Conservation (phyloP, 169 alveolate species). For the Pseudocohnilembus persalinus region DNA sequence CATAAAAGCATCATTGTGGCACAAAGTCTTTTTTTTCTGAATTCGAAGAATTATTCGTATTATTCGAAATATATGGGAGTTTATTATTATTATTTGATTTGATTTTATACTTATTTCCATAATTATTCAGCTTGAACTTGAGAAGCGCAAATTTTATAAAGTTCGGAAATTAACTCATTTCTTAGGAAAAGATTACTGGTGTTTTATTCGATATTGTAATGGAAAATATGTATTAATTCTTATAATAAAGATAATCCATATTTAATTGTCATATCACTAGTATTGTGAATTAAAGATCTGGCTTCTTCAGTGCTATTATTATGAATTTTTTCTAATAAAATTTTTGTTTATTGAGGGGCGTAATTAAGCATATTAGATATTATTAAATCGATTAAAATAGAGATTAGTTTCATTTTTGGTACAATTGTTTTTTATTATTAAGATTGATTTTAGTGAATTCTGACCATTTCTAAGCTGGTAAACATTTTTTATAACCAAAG, state of each 20-base stretch:
- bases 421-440: not conserved
- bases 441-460: not conserved
- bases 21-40: constrained; percentile 30
- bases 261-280: not conserved
- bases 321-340: not conserved
- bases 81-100: not conserved
- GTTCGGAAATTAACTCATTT: constrained; percentile 21
- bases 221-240: constrained; percentile 38
- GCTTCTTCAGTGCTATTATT: not conserved
- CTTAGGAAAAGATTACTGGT: constrained; percentile 2
- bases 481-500: constrained; percentile 23
- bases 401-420: constrained; percentile 7
- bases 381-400: constrained; percentile 12
- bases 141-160: constrained; percentile 6
- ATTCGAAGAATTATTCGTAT: constrained; percentile 11
- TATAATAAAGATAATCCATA: constrained; percentile 37
- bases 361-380: not conserved
- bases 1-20: constrained; percentile 43
- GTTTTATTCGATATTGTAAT: constrained; percentile 34
- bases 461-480: constrained; percentile 5
- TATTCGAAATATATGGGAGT: constrained; percentile 1
- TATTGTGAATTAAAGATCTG: not conserved
- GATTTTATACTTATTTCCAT: not conserved
- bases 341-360: not conserved
- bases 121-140: constrained; percentile 5